Conservation (phyloP, 202 grass and related monocot species). For the Schoenoplectus triqueter region DNA sequence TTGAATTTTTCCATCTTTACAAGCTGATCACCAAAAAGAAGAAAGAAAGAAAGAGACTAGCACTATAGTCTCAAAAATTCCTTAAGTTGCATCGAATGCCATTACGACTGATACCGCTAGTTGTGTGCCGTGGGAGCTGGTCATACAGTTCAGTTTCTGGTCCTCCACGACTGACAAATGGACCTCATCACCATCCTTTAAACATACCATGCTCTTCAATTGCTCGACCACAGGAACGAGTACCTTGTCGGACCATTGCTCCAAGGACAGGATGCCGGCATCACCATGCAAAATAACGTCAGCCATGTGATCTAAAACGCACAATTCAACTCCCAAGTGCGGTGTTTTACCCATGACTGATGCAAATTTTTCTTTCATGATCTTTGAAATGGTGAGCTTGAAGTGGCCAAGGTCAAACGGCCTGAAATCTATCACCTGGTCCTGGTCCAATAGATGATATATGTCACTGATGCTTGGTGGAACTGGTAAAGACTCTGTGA, state of each 20-base stretch:
- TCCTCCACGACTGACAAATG: conserved; percentile 51
- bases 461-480: conserved; percentile 41
- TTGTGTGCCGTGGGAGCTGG: not conserved
- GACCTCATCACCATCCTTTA: conserved; percentile 43
- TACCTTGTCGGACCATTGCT: conserved; percentile 55
- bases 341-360: conserved; percentile 11
- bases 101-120: conserved; percentile 49
- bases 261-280: conserved; percentile 36
- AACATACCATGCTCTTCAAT: conserved; percentile 46
- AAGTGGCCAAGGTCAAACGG: conserved; percentile 52
- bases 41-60: conserved; percentile 10
- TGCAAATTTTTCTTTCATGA: conserved; percentile 46
- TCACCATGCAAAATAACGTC: conserved; percentile 43
- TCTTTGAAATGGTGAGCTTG: conserved; percentile 53
- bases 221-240: conserved; percentile 57
- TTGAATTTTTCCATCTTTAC: conserved; percentile 36
- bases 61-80: not conserved
- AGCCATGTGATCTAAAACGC: conserved; percentile 45
- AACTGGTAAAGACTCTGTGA: not conserved
- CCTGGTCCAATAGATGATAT: conserved; percentile 41
- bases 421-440: conserved; percentile 54
- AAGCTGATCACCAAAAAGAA: conserved; percentile 3
- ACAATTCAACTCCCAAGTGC: conserved; percentile 41
- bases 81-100: conserved; percentile 51
- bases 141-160: conserved; percentile 28